A percentile compares a stretch with the other conserved stretches of the same genome.
Conservation (phyloP, 805 yeast genomes). For the Candida pseudofarinosa region DNA sequence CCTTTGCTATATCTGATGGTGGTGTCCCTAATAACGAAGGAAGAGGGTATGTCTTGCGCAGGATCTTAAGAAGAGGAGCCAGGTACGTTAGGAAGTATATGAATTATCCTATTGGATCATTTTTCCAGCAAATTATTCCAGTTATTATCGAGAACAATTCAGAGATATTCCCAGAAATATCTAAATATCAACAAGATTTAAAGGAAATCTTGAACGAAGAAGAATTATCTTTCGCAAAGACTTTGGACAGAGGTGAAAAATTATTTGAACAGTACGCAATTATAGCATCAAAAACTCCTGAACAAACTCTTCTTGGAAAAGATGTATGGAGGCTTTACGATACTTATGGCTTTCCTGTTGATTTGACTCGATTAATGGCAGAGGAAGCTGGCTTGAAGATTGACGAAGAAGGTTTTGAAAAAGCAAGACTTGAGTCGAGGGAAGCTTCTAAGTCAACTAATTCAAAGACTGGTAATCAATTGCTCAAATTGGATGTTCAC, state of each 20-base stretch:
- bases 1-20: slow-evolving; percentile 96
- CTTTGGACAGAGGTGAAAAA: slow-evolving; percentile 96
- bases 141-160: slow-evolving; percentile 84
- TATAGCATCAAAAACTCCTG: slow-evolving; percentile 70
- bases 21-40: slow-evolving; percentile 99
- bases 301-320: slow-evolving; percentile 78
- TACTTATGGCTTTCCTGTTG: slow-evolving; percentile 99
- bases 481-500: slow-evolving; percentile 88
- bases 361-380: slow-evolving; percentile 96
- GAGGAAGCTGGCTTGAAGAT: slow-evolving; percentile 93
- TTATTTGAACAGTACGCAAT: slow-evolving; percentile 90
- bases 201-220: slow-evolving; percentile 94
- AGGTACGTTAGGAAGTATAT: slow-evolving; percentile 95
- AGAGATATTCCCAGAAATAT: slow-evolving; percentile 89
- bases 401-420: slow-evolving; percentile 89
- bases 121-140: slow-evolving; percentile 89
- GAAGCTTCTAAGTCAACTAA: slow-evolving; percentile 95
- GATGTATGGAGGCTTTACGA: slow-evolving; percentile 99
- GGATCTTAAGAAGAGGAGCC: slow-evolving; percentile 96
- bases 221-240: slow-evolving; percentile 90
- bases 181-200: slow-evolving; percentile 64
- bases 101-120: slow-evolving; percentile 91
- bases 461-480: slow-evolving; percentile 48
- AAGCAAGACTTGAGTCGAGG: slow-evolving; percentile 80
- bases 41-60: slow-evolving; percentile 95